phyloP scores from a whole-genome alignment of 2,329 filamentous ascomycete species.

The Berkeleyomyces rouxiae region DNA sequence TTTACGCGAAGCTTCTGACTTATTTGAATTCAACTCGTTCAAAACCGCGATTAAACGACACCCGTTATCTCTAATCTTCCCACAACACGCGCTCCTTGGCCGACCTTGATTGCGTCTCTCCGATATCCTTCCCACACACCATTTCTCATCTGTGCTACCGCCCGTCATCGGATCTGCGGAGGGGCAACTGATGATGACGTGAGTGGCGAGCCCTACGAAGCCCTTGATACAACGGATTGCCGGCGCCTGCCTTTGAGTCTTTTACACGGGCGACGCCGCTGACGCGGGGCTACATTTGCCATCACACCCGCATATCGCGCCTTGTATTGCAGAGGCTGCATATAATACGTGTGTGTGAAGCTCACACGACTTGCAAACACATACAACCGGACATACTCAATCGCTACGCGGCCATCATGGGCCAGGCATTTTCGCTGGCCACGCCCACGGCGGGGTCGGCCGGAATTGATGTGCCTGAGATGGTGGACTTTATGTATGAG shows the following conservation, averaged over 20 bases:
- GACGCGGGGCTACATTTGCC: too few species aligned
- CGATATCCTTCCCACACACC: background rate
- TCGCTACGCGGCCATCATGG: slow-evolving; percentile 42
- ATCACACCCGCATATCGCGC: too few species aligned
- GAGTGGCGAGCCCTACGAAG: background rate
- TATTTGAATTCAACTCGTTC: too few species aligned
- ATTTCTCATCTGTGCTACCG: background rate
- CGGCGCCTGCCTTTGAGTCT: background rate
- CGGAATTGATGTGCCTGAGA: slow-evolving; percentile 83
- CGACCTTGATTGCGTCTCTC: too few species aligned
- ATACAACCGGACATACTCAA: slow-evolving; percentile 13
- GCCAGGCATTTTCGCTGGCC: slow-evolving; percentile 88
- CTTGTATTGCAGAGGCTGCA: too few species aligned
- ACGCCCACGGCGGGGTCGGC: slow-evolving; percentile 82
- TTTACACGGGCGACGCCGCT: too few species aligned
- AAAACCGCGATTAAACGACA: too few species aligned
- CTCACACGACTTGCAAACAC: background rate
- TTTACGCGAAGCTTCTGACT: too few species aligned
- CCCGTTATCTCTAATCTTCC: too few species aligned
- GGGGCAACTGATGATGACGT: background rate
- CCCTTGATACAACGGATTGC: background rate
- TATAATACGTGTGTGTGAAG: too few species aligned
- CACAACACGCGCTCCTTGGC: too few species aligned
- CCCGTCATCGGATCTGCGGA: background rate
- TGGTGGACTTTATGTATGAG: slow-evolving; percentile 81